A percentile compares a stretch with the other conserved stretches of the same genome.
Evolutionary conservation across 179 eudicot genomes (phyloP).

Genomic region (Gypsophila paniculata): DNA sequence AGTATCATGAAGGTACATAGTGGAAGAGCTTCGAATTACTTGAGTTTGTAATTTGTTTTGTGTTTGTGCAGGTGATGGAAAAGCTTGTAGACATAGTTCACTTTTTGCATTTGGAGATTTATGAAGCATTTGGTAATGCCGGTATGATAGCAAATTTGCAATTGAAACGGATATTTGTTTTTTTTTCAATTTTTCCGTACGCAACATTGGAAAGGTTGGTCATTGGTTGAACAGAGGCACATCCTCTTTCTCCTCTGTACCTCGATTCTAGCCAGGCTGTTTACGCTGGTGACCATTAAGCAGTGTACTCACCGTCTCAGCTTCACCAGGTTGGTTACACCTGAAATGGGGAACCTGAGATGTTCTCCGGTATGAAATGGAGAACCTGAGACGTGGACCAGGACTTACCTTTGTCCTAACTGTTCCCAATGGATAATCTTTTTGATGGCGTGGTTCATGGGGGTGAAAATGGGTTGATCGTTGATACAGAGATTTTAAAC

Average conservation of each 20-base stretch:
- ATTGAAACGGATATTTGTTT: background rate
- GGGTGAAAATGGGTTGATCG: background rate
- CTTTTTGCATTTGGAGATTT: slow-evolving; percentile 78
- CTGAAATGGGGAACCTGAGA: too few species aligned
- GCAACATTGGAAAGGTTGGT: background rate
- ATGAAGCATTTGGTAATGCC: slow-evolving; percentile 69
- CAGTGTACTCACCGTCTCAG: background rate
- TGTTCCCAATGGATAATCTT: background rate
- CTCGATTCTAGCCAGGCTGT: background rate
- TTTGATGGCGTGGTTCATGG: background rate
- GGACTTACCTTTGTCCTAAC: too few species aligned
- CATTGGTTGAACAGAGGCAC: background rate
- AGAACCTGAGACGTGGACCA: too few species aligned
- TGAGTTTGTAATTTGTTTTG: slow-evolving; percentile 8
- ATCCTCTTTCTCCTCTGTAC: background rate
- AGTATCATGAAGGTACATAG: background rate
- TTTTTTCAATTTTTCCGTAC: background rate
- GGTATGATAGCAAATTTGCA: slow-evolving; percentile 44
- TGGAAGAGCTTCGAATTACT: slow-evolving; percentile 1
- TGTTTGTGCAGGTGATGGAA: slow-evolving; percentile 78
- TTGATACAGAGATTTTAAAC: too few species aligned
- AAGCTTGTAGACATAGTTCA: slow-evolving; percentile 92
- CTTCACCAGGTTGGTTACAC: background rate
- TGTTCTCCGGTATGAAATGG: too few species aligned
- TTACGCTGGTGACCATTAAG: background rate